These are phyloP conservation scores for Boehmeria nivea DNA, from an alignment of 306 rosid genomes.

Conservation along the genomic window DNA sequence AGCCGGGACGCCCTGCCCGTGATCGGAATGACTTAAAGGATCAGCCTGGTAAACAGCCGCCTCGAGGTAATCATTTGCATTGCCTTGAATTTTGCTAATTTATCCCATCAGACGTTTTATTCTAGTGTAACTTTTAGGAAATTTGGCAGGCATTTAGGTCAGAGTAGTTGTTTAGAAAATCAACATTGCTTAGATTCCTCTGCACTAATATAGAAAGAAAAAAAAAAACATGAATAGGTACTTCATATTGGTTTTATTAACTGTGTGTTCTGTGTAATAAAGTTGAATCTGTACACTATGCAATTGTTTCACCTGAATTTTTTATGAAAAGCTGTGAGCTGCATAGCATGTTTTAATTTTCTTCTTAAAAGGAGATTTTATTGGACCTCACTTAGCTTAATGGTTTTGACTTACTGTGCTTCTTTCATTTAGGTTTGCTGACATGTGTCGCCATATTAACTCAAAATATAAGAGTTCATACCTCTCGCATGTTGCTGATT, in stretches of 20 bases:
- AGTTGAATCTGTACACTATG: no score
- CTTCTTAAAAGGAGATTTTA: neutral
- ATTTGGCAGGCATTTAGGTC: no score
- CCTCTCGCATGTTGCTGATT: neutral
- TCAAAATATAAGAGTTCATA: no score
- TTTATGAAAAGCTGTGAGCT: neutral
- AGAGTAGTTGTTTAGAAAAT: no score
- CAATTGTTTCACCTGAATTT: neutral
- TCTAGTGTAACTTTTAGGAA: no score
- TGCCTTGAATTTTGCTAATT: neutral
- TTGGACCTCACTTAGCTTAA: neutral
- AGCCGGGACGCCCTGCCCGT: constrained; percentile 43
- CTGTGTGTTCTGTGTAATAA: no score
- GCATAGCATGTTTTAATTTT: neutral
- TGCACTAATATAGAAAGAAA: no score
- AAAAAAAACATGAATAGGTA: no score
- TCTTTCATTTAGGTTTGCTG: no score
- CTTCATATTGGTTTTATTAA: no score
- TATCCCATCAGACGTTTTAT: neutral
- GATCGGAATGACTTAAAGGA: constrained; percentile 18
- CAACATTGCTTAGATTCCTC: no score
- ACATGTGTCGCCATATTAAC: no score
- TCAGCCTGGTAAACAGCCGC: constrained; percentile 40
- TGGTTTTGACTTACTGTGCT: neutral
- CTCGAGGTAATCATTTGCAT: constrained; percentile 60